Base-by-base conservation (phyloP, 2,329 filamentous ascomycete genomes). In the Fusarium austroafricanum region DNA sequence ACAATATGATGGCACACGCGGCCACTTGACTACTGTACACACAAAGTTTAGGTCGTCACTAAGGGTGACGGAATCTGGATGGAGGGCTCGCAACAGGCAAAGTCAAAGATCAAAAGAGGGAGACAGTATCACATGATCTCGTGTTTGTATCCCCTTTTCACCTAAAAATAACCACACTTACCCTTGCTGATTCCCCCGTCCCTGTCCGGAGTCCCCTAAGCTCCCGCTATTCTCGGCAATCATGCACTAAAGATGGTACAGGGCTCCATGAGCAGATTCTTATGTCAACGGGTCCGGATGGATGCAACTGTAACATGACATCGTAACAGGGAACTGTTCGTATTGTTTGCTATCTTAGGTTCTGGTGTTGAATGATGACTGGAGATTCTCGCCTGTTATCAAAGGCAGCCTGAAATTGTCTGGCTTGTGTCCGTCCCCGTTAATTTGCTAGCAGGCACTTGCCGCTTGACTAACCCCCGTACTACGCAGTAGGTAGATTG, bases 71-170 rank as follows among this genome's bases (percentile, higher is more conserved):
- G 20, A 29, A 26, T 45, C 17, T 20, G 23, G 31, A 46, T 37
- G 58, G 44, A 51, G 50, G 55, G 46, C 61, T 61, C 43, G 31
- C 28, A 66, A 61, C 46, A 46, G 44, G 53, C 49, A 50, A 61
- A 58, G 35, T 20, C 28, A 54, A 65, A 60, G 31, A 57, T 42
- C 40, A 56, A 43, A 56, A 33, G 47, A 47, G 45, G 39, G 49
- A 55, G 49, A 51, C 23, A 15, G 21, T 11, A 42, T 69, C 74
- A 76, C 74, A 64, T 76, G 74, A 75, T 69, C 74, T 76, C 74
- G 74, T 76, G 74, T 76, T 71, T 61, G 43, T 42, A 23, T 17
- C 44, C 44, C 37, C 39, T 55, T 11, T 31, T n/a, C 20, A 49
- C 42, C 72, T 74, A 74, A 73, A 73, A 73, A 73, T 73, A 73